Evolutionary conservation across 108 stramenopile genomes (phyloP), one percentile per base, ranked within the genome.

Genomic region (Nitzschia putrida): DNA sequence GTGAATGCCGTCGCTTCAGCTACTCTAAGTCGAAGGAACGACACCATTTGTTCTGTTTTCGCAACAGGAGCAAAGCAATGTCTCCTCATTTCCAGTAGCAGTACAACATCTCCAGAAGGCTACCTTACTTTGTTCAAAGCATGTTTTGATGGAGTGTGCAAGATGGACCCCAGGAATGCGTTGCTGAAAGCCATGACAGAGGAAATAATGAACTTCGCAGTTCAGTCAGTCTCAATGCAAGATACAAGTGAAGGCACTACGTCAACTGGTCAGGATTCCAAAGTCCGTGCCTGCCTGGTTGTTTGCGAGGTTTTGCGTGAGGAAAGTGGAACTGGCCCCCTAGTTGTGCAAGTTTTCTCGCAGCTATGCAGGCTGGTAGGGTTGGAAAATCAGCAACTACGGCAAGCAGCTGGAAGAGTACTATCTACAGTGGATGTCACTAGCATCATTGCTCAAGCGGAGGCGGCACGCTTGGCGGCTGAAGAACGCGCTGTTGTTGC

Each of bases 61-160:
- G 68, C 72, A 5, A 59, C 68, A 8, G 72, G 69, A 41, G 68
- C 79, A 16, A 41, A 57, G 37, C 73, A 59, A 18, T 74, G 72
- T 51, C 29, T 70, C 16, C 72, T 71, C 61, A 61, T 68, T 13
- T 51, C 79, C 14, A 79, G 70, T 47, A 66, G 51, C 69, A 2
- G 9, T 42, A 24, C 23, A 10, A 9, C 43, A 24, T 22, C 43
- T 49, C 43, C 21, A 58, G n/a, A 52, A 7, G 67, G 64, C 16
- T 40, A 38, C 6, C 49, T 77, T 37, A 69, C 78, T 43, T 54
- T 89, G 14, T 83, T 86, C 63, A 70, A 73, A 29, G 85, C 83
- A 20, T 86, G 85, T 64, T 79, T 86, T 58, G 66, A 63, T 61
- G 85, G 84, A 40, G 75, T 86, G 3, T 85, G 84, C 54, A 66